Conservation (phyloP, 2,329 filamentous ascomycete genomes). For the Phaeophleospora eucalypticola region DNA sequence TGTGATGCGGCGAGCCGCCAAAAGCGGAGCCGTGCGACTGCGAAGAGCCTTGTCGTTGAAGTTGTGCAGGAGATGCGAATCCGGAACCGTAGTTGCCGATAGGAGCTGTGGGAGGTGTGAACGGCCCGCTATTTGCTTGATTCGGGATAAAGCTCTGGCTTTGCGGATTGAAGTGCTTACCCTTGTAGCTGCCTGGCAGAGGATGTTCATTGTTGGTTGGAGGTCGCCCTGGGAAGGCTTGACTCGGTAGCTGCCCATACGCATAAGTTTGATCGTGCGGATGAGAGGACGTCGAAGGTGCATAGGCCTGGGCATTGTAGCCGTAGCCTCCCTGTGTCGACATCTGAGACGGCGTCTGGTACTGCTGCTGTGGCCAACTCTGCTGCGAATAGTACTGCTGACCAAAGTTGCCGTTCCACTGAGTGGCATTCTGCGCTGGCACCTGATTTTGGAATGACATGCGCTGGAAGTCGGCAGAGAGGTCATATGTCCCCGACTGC, state of each 20-base stretch:
- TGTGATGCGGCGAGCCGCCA: conserved; percentile 22
- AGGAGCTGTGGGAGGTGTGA: conserved; percentile 22
- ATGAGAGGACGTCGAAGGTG: conserved; percentile 30
- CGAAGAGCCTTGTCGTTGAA: conserved; percentile 32
- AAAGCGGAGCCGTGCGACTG: conserved; percentile 30
- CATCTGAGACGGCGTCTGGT: conserved; percentile 23
- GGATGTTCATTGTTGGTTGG: conserved; percentile 74
- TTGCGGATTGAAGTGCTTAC: conserved; percentile 88
- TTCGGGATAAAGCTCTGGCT: conserved; percentile 85
- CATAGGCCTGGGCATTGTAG: conserved; percentile 9
- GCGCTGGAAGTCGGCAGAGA: conserved; percentile 44
- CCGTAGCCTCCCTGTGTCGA: conserved; percentile 14
- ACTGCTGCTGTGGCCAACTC: conserved; percentile 30
- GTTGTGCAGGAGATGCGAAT: conserved; percentile 11
- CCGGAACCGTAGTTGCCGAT: conserved; percentile 7
- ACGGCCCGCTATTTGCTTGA: conserved; percentile 31
- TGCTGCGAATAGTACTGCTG: conserved; percentile 27
- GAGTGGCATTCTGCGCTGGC: conserved; percentile 22
- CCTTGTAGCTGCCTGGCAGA: conserved; percentile 76
- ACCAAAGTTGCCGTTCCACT: conserved; percentile 12
- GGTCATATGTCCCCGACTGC: conserved; percentile 40
- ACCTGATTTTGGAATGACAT: conserved; percentile 41
- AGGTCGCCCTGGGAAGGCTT: conserved; percentile 65
- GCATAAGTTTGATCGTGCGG: conserved; percentile 55
- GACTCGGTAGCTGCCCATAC: conserved; percentile 71